Evolutionary conservation across 371 early-diverging fungal species (phyloP).

Genomic region (Apophysomyces trapeziformis): DNA sequence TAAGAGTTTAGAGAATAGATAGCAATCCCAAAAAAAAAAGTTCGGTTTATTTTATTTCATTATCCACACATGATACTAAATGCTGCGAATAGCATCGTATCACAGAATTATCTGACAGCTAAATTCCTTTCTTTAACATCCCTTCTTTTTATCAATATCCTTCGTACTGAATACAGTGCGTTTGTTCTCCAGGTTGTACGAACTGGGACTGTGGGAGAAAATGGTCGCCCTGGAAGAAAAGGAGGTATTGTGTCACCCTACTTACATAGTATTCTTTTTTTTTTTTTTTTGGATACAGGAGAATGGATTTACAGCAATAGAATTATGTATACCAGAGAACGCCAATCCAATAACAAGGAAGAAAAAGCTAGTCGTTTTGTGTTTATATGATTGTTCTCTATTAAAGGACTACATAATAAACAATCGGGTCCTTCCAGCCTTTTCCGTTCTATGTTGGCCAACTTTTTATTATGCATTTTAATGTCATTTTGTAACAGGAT

Average conservation of each 20-base stretch:
- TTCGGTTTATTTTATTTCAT: neutral
- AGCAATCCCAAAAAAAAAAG: neutral
- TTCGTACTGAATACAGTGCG: neutral
- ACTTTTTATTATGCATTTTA: neutral
- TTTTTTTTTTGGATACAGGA: too few relatives aligned
- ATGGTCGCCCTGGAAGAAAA: neutral
- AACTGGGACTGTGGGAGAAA: slow-evolving; percentile 5
- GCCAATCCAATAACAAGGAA: neutral
- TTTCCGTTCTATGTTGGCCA: neutral
- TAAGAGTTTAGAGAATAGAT: neutral
- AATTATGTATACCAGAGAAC: neutral
- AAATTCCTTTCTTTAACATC: neutral
- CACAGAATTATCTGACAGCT: neutral
- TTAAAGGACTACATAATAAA: neutral
- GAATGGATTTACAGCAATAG: neutral
- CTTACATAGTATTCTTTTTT: neutral
- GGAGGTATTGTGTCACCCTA: neutral
- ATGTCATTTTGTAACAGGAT: neutral
- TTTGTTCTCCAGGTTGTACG: slow-evolving; percentile 1
- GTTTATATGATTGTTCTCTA: slow-evolving; percentile 1
- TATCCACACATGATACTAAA: neutral
- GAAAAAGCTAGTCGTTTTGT: neutral
- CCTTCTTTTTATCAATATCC: neutral
- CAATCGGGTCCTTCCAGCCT: neutral
- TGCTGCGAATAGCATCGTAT: neutral